Evolutionary conservation across 2,329 filamentous ascomycete species (phyloP).

Genomic region (Cercospora zeina): DNA sequence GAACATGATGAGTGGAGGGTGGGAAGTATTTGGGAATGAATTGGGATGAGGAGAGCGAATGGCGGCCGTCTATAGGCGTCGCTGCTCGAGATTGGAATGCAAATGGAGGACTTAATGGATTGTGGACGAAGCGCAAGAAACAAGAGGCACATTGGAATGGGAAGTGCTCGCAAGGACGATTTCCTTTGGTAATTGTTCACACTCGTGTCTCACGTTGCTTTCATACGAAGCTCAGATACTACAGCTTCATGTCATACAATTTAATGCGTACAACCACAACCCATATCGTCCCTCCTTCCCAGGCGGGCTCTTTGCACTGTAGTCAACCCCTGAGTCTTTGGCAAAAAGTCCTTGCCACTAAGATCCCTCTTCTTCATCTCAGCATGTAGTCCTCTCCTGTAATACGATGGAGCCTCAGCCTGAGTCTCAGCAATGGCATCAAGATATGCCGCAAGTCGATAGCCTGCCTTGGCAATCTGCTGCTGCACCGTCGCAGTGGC

Average conservation of each 20-base stretch:
- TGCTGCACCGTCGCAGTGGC: slow-evolving; percentile 45
- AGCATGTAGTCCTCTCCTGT: slow-evolving; percentile 8
- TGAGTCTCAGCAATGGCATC: slow-evolving; percentile 38
- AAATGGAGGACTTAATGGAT: neutral
- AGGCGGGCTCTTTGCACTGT: slow-evolving; percentile 11
- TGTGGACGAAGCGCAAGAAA: neutral
- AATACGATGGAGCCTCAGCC: slow-evolving; percentile 6
- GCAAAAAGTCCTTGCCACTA: slow-evolving; percentile 14
- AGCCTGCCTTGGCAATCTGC: slow-evolving; percentile 49
- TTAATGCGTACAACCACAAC: slow-evolving; percentile 12
- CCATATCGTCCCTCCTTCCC: slow-evolving; percentile 18
- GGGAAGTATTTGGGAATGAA: neutral
- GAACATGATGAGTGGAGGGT: neutral
- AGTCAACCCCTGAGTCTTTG: slow-evolving; percentile 11
- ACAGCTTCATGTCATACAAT: neutral
- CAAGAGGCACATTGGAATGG: too few relatives aligned
- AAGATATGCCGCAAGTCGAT: slow-evolving; percentile 42
- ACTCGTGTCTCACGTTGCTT: neutral
- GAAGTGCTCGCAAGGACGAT: too few relatives aligned
- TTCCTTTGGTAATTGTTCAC: too few relatives aligned
- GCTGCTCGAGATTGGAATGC: neutral
- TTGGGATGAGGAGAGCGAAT: neutral
- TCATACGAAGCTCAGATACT: neutral
- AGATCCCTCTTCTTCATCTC: slow-evolving; percentile 10
- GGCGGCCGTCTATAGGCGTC: neutral